Percentiles rank a stretch among this genome's conserved stretches.
Evolutionary conservation across 306 rosid genomes (phyloP).

Genomic region (Echinosophora koreensis): DNA sequence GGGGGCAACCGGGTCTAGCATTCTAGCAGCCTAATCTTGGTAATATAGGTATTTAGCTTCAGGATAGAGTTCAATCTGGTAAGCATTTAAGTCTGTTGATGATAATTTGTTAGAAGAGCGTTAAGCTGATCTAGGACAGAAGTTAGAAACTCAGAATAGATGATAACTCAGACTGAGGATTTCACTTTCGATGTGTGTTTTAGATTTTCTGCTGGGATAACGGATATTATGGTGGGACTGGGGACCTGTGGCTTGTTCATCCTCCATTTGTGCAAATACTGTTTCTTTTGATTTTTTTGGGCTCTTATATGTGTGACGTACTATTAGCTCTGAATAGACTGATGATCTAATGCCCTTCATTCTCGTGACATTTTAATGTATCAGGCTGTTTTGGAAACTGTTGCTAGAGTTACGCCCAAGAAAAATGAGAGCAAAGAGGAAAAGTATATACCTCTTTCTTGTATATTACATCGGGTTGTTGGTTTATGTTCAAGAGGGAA

Average conservation of each 20-base stretch:
- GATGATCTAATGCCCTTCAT: slow-evolving; percentile 36
- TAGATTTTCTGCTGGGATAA: slow-evolving; percentile 14
- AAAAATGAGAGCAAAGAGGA: slow-evolving; percentile 95
- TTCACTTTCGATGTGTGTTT: not conserved
- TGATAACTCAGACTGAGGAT: slow-evolving; percentile 15
- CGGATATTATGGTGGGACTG: slow-evolving; percentile 9
- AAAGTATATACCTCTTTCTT: slow-evolving; percentile 73
- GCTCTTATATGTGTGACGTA: slow-evolving; percentile 27
- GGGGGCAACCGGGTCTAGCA: not conserved
- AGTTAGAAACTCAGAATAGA: not conserved
- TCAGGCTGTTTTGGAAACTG: slow-evolving; percentile 97
- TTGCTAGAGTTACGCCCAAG: slow-evolving; percentile 93
- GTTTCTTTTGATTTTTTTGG: slow-evolving; percentile 11
- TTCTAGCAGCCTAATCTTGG: slow-evolving; percentile 13
- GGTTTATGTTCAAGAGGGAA: slow-evolving; percentile 40
- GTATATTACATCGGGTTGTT: slow-evolving; percentile 36
- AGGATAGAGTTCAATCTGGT: slow-evolving; percentile 14
- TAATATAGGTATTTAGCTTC: slow-evolving; percentile 29
- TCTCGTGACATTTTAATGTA: slow-evolving; percentile 44
- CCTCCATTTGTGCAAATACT: not conserved
- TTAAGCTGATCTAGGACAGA: slow-evolving; percentile 28
- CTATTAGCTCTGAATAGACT: slow-evolving; percentile 27
- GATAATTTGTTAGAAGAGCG: slow-evolving; percentile 33
- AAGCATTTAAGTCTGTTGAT: slow-evolving; percentile 32
- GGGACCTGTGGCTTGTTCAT: slow-evolving; percentile 2